These are phyloP conservation scores for Suillus alpinus DNA, from an alignment of 768 basidiomycete genomes.

Conservation along the genomic window DNA sequence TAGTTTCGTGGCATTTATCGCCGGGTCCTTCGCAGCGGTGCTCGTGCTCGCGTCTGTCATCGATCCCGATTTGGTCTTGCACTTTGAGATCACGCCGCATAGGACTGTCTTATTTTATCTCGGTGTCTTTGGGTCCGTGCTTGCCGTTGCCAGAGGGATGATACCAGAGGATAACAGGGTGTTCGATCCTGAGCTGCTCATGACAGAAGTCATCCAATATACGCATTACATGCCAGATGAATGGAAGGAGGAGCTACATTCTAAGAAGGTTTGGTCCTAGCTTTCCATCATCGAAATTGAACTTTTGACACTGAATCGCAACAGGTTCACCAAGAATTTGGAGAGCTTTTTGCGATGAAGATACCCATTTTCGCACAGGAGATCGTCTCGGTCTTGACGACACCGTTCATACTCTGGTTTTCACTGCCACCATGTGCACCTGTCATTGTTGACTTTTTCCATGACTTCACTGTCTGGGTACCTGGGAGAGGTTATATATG, in stretches of 20 bases:
- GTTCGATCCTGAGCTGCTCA: conserved; percentile 89
- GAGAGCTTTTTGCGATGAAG: conserved; percentile 93
- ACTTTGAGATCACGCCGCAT: conserved; percentile 93
- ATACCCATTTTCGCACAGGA: conserved; percentile 84
- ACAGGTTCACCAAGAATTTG: conserved; percentile 88
- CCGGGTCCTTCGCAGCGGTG: conserved; percentile 96
- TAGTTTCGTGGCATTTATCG: conserved; percentile 94
- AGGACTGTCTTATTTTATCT: conserved; percentile 94
- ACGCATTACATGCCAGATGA: conserved; percentile 96
- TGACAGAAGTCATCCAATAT: conserved; percentile 89
- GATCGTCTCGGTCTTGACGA: conserved; percentile 85
- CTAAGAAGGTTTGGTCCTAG: conserved; percentile 62
- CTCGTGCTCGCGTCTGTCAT: conserved; percentile 87
- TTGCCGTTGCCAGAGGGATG: conserved; percentile 92
- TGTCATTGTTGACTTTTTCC: conserved; percentile 94
- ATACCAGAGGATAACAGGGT: conserved; percentile 92
- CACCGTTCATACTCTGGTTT: conserved; percentile 92
- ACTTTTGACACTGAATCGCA: neutral
- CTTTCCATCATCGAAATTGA: conserved; percentile 7
- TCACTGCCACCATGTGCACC: conserved; percentile 88
- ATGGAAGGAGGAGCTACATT: conserved; percentile 88
- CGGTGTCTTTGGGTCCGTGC: conserved; percentile 79
- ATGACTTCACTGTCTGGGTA: conserved; percentile 96
- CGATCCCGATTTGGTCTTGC: conserved; percentile 90
- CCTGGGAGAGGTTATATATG: conserved; percentile 97